Evolutionary conservation across 148 eudicot species (phyloP).

Genomic region (Vaccinium myrtillus): DNA sequence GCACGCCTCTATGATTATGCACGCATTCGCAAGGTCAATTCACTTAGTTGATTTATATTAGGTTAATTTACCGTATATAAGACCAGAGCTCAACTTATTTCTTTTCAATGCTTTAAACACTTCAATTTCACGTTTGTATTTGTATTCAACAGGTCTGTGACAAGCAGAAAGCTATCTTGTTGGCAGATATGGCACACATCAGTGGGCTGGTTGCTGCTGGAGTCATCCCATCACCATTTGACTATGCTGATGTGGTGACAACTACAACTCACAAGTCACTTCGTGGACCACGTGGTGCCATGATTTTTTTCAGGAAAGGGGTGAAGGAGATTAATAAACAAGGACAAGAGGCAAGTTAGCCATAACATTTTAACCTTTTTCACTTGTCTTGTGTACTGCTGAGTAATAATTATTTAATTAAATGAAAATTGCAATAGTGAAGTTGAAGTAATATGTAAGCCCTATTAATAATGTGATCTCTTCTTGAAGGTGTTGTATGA

Average conservation of each 20-base stretch:
- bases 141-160: slow-evolving; percentile 62
- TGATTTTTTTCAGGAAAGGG: slow-evolving; percentile 66
- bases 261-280: slow-evolving; percentile 68
- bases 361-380: background rate
- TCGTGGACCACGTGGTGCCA: slow-evolving; percentile 69
- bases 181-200: slow-evolving; percentile 98
- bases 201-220: slow-evolving; percentile 98
- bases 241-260: slow-evolving; percentile 58
- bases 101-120: background rate
- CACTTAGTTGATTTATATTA: background rate
- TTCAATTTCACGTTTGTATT: background rate
- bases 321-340: slow-evolving; percentile 54
- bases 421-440: background rate
- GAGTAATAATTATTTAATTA: background rate
- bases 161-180: slow-evolving; percentile 84
- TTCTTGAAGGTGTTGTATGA: slow-evolving; percentile 81
- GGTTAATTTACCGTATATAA: background rate
- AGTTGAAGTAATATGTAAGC: background rate
- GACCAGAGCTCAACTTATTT: background rate
- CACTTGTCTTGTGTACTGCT: background rate
- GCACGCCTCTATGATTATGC: slow-evolving; percentile 90
- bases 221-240: slow-evolving; percentile 79
- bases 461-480: slow-evolving; percentile 10
- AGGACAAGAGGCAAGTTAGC: slow-evolving; percentile 55
- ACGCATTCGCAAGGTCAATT: slow-evolving; percentile 75